These are phyloP conservation scores for Papiliotrema laurentii DNA, from an alignment of 1,284 basidiomycete genomes.

Conservation along the genomic window DNA sequence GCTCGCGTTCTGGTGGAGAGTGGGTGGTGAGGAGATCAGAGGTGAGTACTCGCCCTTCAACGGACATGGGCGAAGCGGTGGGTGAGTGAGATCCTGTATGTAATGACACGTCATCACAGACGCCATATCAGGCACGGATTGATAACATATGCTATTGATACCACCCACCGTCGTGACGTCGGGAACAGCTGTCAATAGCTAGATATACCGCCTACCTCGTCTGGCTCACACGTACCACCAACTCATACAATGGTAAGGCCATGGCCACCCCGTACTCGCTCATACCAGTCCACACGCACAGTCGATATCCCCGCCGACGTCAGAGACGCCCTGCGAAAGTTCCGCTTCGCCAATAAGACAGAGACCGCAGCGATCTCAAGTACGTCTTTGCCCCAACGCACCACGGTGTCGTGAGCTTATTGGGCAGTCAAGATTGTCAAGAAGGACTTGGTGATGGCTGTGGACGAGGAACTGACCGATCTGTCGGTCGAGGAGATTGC, in stretches of 20 bases:
- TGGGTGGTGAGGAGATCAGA: not conserved
- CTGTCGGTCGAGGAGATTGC: constrained; percentile 75
- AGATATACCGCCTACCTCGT: too few relatives aligned
- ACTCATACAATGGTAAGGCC: too few relatives aligned
- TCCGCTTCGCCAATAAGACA: constrained; percentile 66
- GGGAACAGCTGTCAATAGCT: too few relatives aligned
- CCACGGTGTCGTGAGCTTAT: not conserved
- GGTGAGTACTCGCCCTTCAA: too few relatives aligned
- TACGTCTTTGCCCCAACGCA: not conserved
- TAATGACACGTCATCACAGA: too few relatives aligned
- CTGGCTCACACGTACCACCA: too few relatives aligned
- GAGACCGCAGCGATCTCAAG: constrained; percentile 68
- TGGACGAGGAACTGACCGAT: constrained; percentile 70
- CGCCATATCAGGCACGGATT: too few relatives aligned
- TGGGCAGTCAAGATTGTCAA: constrained; percentile 75
- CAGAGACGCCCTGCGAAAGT: constrained; percentile 71
- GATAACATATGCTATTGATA: too few relatives aligned
- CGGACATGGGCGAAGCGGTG: too few relatives aligned
- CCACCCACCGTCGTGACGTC: too few relatives aligned
- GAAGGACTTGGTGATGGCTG: constrained; percentile 68
- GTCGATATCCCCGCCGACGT: constrained; percentile 76
- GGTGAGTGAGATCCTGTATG: too few relatives aligned
- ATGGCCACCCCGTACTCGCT: not conserved
- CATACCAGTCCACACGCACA: constrained; percentile 49
- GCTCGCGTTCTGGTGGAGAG: not conserved